A percentile compares a stretch with the other conserved stretches of the same genome.
phyloP scores from a whole-genome alignment of 1,284 basidiomycete genomes.

The Cutaneotrichosporon mucoides region DNA sequence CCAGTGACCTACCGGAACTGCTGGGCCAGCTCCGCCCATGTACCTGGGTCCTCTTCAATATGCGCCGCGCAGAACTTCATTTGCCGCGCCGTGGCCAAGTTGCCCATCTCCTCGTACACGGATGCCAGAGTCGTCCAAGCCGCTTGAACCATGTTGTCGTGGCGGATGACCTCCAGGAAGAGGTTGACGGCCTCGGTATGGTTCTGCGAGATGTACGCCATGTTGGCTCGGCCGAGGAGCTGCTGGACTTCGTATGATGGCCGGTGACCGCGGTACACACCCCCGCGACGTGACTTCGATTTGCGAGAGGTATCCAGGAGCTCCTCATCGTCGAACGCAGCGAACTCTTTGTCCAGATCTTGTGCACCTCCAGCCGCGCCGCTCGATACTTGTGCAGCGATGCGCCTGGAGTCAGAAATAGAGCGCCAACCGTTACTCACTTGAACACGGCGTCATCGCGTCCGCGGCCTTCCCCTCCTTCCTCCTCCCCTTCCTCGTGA shows the following conservation, averaged over 20 bases:
- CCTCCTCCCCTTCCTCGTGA: slow-evolving; percentile 3
- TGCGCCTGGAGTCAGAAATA: slow-evolving; percentile 21
- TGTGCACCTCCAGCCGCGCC: slow-evolving; percentile 4
- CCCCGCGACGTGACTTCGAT: background rate
- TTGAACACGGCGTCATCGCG: slow-evolving; percentile 31
- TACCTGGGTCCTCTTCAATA: slow-evolving; percentile 74
- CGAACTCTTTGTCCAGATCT: slow-evolving; percentile 20
- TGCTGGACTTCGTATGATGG: slow-evolving; percentile 77
- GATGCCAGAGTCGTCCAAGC: slow-evolving; percentile 85
- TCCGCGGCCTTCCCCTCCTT: slow-evolving; percentile 1
- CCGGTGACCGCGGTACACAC: slow-evolving; percentile 49
- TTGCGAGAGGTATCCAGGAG: slow-evolving; percentile 7
- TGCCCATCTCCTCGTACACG: slow-evolving; percentile 66
- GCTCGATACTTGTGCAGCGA: slow-evolving; percentile 30
- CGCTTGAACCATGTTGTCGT: slow-evolving; percentile 76
- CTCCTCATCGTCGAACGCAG: slow-evolving; percentile 29
- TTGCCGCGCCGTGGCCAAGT: slow-evolving; percentile 70
- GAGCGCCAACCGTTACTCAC: slow-evolving; percentile 13
- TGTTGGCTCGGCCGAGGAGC: slow-evolving; percentile 80
- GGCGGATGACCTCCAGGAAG: slow-evolving; percentile 88
- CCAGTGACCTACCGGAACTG: slow-evolving; percentile 60
- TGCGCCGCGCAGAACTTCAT: slow-evolving; percentile 86
- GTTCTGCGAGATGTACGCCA: slow-evolving; percentile 70
- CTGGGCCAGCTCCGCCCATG: slow-evolving; percentile 76
- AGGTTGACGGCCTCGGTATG: slow-evolving; percentile 66